These are phyloP conservation scores for Dinochytrium kinnereticum DNA, from an alignment of 371 early-diverging fungal genomes.

Conservation along the genomic window DNA sequence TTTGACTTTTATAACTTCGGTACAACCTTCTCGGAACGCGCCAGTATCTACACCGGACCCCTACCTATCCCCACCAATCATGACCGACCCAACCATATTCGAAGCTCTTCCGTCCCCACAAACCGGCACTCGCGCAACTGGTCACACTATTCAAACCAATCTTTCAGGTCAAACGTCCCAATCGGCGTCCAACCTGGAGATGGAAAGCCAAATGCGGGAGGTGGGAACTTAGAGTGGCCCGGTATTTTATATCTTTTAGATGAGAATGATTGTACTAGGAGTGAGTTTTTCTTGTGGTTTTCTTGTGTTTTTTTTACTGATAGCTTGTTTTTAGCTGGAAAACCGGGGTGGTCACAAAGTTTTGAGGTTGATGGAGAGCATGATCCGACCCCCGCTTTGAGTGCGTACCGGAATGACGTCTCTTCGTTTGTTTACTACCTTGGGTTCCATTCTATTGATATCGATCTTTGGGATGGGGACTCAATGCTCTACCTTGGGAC, in stretches of 20 bases:
- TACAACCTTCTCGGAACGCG: constrained; percentile 19
- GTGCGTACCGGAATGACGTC: constrained; percentile 18
- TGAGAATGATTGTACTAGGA: constrained; percentile 30
- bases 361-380: constrained; percentile 29
- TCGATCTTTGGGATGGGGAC: constrained; percentile 56
- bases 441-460: constrained; percentile 25
- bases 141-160: constrained; percentile 31
- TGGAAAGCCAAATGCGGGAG: no score
- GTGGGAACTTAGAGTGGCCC: no score
- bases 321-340: background rate
- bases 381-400: constrained; percentile 16
- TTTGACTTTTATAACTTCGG: constrained; percentile 13
- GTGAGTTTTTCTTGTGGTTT: constrained; percentile 13
- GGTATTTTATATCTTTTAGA: constrained; percentile 43
- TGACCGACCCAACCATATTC: constrained; percentile 21
- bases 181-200: background rate
- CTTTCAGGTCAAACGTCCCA: constrained; percentile 29
- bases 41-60: constrained; percentile 42
- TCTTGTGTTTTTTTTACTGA: background rate
- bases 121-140: constrained; percentile 18
- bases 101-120: constrained; percentile 32
- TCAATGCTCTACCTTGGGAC: constrained; percentile 45
- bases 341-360: constrained; percentile 40
- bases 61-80: constrained; percentile 32
- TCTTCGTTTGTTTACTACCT: constrained; percentile 39